A percentile compares a stretch with the other conserved stretches of the same genome.
Conservation (phyloP, 345 rosid species). For the Citrus glauca region DNA sequence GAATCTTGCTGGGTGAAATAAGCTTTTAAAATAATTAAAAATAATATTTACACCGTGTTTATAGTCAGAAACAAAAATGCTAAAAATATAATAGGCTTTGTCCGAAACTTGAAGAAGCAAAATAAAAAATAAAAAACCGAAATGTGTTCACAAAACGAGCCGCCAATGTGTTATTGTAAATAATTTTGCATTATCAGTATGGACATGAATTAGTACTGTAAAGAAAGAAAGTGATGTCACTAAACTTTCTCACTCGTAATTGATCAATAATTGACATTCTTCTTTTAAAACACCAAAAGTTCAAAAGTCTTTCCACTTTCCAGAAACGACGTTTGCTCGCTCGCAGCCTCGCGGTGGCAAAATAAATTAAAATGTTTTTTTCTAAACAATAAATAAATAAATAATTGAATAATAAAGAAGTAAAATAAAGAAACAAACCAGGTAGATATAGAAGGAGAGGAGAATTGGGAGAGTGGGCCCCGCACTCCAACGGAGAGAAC, state of each 20-base stretch:
- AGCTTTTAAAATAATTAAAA: too few species aligned
- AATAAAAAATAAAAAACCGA: too few species aligned
- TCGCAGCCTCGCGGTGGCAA: background rate
- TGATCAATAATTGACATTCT: background rate
- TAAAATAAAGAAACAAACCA: slow-evolving; percentile 17
- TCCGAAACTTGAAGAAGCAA: background rate
- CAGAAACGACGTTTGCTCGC: background rate
- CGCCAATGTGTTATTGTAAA: background rate
- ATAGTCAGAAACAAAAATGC: background rate
- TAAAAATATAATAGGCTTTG: background rate
- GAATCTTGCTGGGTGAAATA: background rate
- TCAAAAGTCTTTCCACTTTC: background rate
- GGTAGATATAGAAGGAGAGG: slow-evolving; percentile 58
- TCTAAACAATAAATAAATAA: background rate
- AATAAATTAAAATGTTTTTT: background rate
- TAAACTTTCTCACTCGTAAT: background rate
- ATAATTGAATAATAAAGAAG: background rate
- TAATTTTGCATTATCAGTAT: background rate
- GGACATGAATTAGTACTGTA: background rate
- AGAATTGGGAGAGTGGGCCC: slow-evolving; percentile 21
- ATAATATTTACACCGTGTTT: too few species aligned
- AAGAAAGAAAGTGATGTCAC: background rate
- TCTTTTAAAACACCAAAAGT: background rate
- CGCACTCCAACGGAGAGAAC: slow-evolving; percentile 58
- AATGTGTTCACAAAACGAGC: background rate